Conservation (phyloP, 108 stramenopile species). For the Skeletonema menzelii region DNA sequence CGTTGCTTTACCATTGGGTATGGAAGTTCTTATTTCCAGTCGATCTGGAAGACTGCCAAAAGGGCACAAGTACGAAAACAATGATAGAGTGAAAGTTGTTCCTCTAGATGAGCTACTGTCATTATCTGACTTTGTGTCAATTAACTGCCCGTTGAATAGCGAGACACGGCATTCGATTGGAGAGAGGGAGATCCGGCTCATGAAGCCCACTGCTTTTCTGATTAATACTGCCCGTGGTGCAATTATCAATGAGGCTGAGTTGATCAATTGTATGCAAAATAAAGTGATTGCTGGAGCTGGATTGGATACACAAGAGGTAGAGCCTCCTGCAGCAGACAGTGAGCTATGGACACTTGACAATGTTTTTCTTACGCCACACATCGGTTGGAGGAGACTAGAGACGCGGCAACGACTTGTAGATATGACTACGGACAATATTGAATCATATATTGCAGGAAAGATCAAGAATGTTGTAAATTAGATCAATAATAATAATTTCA, state of each 20-base stretch:
- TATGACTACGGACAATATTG: conserved; percentile 84
- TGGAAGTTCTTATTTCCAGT: conserved; percentile 76
- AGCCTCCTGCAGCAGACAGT: conserved; percentile 62
- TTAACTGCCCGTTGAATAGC: conserved; percentile 88
- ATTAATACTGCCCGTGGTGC: conserved; percentile 92
- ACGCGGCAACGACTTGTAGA: conserved; percentile 87
- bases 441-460: conserved; percentile 48
- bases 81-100: conserved; percentile 59
- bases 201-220: conserved; percentile 88
- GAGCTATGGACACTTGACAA: conserved; percentile 78
- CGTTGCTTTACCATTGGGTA: conserved; percentile 84
- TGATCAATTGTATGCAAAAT: conserved; percentile 71
- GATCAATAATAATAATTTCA: too few relatives aligned
- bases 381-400: conserved; percentile 90
- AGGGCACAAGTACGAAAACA: conserved; percentile 53
- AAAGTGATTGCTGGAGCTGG: conserved; percentile 83
- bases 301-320: conserved; percentile 76
- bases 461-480: conserved; percentile 49
- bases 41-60: conserved; percentile 62
- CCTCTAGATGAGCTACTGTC: conserved; percentile 56
- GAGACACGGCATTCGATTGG: conserved; percentile 84
- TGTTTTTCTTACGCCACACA: conserved; percentile 84
- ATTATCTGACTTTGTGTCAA: conserved; percentile 77
- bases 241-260: conserved; percentile 81
- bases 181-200: conserved; percentile 59